A percentile compares a stretch with the other conserved stretches of the same genome.
phyloP scores from a whole-genome alignment of 2,329 filamentous ascomycete genomes.

The Rhinocladiella mackenziei region DNA sequence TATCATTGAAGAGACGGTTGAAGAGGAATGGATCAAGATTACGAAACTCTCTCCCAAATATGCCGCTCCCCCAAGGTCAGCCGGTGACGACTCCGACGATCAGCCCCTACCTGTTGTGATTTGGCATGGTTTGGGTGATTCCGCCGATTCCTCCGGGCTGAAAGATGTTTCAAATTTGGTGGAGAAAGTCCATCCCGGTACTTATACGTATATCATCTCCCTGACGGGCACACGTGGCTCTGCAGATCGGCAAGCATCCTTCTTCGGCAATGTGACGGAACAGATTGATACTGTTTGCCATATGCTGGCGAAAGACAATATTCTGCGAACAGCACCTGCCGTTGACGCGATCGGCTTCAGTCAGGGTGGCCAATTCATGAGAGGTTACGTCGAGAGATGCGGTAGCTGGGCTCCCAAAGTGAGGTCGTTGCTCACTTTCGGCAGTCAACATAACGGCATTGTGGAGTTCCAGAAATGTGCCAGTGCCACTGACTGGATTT shows the following conservation, averaged over 20 bases:
- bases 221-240: conserved; percentile 59
- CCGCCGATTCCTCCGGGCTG: conserved; percentile 72
- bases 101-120: conserved; percentile 78
- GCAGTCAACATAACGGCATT: conserved; percentile 91
- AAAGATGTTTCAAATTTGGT: conserved; percentile 67
- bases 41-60: conserved; percentile 17
- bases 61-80: neutral
- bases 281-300: conserved; percentile 75
- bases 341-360: conserved; percentile 92
- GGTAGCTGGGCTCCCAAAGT: conserved; percentile 62
- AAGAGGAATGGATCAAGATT: conserved; percentile 12
- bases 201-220: conserved; percentile 74
- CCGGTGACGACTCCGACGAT: conserved; percentile 19
- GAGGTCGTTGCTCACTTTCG: conserved; percentile 78
- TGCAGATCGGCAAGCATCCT: conserved; percentile 75
- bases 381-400: conserved; percentile 84
- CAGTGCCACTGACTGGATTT: conserved; percentile 66
- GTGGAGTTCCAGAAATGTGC: conserved; percentile 72
- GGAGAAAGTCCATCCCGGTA: conserved; percentile 71
- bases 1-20: conserved; percentile 9
- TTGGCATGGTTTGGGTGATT: conserved; percentile 76
- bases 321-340: conserved; percentile 74
- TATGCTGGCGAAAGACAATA: conserved; percentile 69
- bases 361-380: conserved; percentile 93
- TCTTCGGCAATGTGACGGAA: conserved; percentile 80